Evolutionary conservation across 1,284 basidiomycete species (phyloP), one percentile per base, ranked within the genome.

Genomic region (Moniliella sp.): DNA sequence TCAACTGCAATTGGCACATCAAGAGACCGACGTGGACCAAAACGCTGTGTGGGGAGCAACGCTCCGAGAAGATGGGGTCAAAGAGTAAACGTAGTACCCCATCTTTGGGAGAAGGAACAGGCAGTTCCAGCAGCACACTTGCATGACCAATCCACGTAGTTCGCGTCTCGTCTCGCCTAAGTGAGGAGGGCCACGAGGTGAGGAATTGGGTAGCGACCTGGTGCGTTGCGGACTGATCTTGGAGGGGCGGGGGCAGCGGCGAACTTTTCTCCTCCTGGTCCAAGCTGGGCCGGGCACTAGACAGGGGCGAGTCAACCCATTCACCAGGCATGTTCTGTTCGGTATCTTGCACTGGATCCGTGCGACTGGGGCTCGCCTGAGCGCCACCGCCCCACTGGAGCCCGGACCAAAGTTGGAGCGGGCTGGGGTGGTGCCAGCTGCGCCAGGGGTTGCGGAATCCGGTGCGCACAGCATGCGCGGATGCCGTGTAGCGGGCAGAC

Each of bases 61-160:
- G 38, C 31, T 46, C 31, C 0, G 50, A 56, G 18, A 57, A 57
- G 37, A 57, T 56, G 4, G 54, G 54, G 30, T 57, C 54, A 28
- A 56, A 56, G 3, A 57, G 41, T 1, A 48, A 27, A 2, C 39
- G 36, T 2, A 54, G 25, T 0, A 50, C 45, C 4, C 35, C 8
- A 8, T 15, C 2, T 17, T 31, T 23, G 2, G 30, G 21, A 1
- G 19, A 14, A 1, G 27, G 8, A 9, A 43, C 25, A 4, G 51
- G 38, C 0, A 57, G 37, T 32, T 56, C 44, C 1, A 56, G 31
- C 4, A 56, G 42, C 2, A 46, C 50, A 16, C 50, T 40, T 1
- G 54, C 54, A 29, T 57, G 54, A 0, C 54, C 54, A 0, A 57
- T 36, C 54, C 54, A 57, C 15, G 53, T 56, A 2, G 44, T 38